A percentile compares a stretch with the other conserved stretches of the same genome.
phyloP scores from a whole-genome alignment of 164 flowering plant species.

The Vitis rupestris region DNA sequence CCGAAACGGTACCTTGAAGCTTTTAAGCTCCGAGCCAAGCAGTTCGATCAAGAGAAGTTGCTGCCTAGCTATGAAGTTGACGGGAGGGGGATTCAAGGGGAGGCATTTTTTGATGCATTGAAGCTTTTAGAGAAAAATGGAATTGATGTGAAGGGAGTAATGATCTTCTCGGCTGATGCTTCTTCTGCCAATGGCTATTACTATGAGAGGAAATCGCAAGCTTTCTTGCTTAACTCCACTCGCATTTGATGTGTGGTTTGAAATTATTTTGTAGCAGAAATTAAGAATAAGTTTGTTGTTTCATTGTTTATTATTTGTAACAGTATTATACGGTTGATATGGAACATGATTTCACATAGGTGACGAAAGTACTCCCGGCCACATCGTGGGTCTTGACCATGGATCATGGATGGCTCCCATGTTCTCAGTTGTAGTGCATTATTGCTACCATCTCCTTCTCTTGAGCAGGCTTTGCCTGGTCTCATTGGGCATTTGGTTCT shows the following conservation, averaged over 20 bases:
- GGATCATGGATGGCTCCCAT: too few species aligned
- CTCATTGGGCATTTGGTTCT: too few species aligned
- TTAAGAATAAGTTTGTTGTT: not conserved
- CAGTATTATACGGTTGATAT: too few species aligned
- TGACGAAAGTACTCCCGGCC: too few species aligned
- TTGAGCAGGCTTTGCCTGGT: too few species aligned
- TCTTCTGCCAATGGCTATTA: constrained; percentile 38
- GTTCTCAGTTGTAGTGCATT: too few species aligned
- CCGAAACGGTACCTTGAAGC: constrained; percentile 36
- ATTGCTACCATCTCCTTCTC: too few species aligned
- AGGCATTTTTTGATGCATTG: constrained; percentile 57
- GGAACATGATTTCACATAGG: too few species aligned
- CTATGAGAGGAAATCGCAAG: constrained; percentile 27
- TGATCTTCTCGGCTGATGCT: constrained; percentile 75
- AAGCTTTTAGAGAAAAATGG: constrained; percentile 42
- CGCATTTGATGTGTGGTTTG: constrained; percentile 9
- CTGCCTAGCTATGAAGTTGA: constrained; percentile 52
- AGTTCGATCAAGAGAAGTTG: constrained; percentile 34
- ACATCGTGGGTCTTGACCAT: too few species aligned
- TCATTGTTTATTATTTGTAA: not conserved
- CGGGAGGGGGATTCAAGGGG: constrained; percentile 81
- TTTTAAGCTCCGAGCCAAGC: constrained; percentile 27
- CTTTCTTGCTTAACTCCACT: constrained; percentile 55
- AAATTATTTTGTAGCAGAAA: not conserved
- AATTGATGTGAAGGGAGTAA: constrained; percentile 53